phyloP scores from a whole-genome alignment of 306 rosid species.

The Trifolium subterraneum region DNA sequence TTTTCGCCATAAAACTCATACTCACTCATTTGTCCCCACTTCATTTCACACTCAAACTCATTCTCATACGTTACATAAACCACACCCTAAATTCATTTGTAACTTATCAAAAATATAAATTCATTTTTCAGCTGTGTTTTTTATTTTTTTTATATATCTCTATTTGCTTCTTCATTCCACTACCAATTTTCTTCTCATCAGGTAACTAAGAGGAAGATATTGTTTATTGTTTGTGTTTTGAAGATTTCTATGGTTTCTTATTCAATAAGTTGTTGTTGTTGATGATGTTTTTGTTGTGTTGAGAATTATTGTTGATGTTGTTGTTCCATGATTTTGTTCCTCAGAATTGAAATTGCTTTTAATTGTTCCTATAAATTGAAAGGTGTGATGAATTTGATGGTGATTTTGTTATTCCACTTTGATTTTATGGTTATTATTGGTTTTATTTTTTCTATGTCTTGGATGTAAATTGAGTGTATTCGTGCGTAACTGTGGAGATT shows the following conservation, averaged over 20 bases:
- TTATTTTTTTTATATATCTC: constrained; percentile 7
- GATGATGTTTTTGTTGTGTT: not conserved
- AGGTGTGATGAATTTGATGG: not conserved
- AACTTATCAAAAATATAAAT: constrained; percentile 2
- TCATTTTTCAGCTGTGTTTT: constrained; percentile 6
- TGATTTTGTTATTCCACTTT: not conserved
- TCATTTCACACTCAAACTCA: constrained; percentile 13
- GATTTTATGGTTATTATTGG: not conserved
- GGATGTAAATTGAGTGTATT: not conserved
- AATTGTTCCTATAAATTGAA: not conserved
- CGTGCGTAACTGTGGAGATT: not conserved
- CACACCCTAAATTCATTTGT: constrained; percentile 13
- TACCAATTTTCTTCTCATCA: constrained; percentile 17
- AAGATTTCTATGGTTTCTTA: constrained; percentile 14
- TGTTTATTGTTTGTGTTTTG: not conserved
- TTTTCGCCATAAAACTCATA: not conserved
- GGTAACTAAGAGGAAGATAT: constrained; percentile 10
- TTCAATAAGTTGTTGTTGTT: constrained; percentile 2
- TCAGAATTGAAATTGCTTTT: constrained; percentile 2
- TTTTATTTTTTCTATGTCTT: not conserved
- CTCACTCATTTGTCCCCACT: constrained; percentile 17
- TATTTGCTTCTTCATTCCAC: not conserved
- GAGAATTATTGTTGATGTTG: not conserved
- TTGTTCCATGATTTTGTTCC: constrained; percentile 16
- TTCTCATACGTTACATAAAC: constrained; percentile 15